Evolutionary conservation across 768 basidiomycete genomes (phyloP).

Genomic region (Tylopilus sp.): DNA sequence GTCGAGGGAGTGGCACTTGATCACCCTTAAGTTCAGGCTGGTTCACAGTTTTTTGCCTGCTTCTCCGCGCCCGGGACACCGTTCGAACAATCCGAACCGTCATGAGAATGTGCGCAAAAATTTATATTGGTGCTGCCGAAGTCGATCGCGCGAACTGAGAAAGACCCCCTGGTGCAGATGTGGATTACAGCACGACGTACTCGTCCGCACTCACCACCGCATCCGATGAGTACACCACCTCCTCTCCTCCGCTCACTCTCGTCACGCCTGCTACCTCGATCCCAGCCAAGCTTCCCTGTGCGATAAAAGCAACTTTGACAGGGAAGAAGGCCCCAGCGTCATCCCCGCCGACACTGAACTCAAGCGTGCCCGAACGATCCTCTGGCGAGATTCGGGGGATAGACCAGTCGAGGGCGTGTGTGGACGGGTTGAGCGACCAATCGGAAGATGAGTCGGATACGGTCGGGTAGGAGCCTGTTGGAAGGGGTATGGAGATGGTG

Average conservation of each 20-base stretch:
- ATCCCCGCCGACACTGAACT: constrained; percentile 85
- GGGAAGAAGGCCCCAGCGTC: constrained; percentile 90
- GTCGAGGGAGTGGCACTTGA: too few relatives aligned
- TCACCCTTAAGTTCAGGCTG: too few relatives aligned
- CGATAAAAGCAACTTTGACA: constrained; percentile 77
- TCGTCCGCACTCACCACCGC: constrained; percentile 50
- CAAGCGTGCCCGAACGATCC: constrained; percentile 78
- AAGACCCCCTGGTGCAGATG: too few relatives aligned
- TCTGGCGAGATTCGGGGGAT: constrained; percentile 62
- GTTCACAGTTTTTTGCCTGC: too few relatives aligned
- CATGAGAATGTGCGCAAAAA: neutral
- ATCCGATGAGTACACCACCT: constrained; percentile 56
- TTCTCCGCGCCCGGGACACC: too few relatives aligned
- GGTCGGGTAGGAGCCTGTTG: constrained; percentile 81
- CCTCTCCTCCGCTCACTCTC: constrained; percentile 46
- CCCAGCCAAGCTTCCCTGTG: constrained; percentile 77
- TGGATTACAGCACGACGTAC: constrained; percentile 49
- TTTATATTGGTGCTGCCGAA: neutral
- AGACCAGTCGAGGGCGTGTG: constrained; percentile 83
- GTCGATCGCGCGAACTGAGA: too few relatives aligned
- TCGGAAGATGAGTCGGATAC: constrained; percentile 64
- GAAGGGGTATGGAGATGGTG: constrained; percentile 87
- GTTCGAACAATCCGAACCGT: too few relatives aligned
- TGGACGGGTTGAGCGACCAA: constrained; percentile 79
- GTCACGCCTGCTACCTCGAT: constrained; percentile 60